Conservation (phyloP, 2,329 filamentous ascomycete genomes). For the Nectriaceae sp. region DNA sequence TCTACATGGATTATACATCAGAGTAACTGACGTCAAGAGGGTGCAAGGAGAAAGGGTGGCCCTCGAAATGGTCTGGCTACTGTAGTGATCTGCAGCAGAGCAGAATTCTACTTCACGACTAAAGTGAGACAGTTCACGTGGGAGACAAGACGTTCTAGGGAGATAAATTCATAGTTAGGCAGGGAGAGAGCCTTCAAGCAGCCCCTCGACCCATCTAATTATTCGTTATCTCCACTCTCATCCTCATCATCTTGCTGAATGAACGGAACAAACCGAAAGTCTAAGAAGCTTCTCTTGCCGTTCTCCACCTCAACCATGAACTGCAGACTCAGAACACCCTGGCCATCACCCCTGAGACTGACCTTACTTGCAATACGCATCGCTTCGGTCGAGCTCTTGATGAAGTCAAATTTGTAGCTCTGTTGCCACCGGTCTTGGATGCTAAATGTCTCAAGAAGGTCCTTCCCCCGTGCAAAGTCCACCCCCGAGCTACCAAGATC, state of each 20-base stretch:
- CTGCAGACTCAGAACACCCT: constrained; percentile 90
- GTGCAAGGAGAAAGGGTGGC: no score
- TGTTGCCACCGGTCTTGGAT: constrained; percentile 64
- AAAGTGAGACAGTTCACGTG: no score
- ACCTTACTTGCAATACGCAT: constrained; percentile 94
- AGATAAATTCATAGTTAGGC: no score
- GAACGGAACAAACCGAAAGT: constrained; percentile 80
- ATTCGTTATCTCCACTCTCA: constrained; percentile 19
- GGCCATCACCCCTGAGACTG: constrained; percentile 81
- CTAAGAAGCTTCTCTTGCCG: constrained; percentile 70
- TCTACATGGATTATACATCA: no score
- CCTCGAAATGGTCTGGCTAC: no score
- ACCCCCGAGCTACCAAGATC: constrained; percentile 65
- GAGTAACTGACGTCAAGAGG: no score
- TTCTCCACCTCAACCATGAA: constrained; percentile 92
- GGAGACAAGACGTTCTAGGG: no score
- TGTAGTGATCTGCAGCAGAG: no score
- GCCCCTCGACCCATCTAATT: no score
- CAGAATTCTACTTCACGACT: no score
- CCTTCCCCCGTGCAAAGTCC: constrained; percentile 64
- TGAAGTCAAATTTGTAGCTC: constrained; percentile 82
- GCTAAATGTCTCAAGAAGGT: constrained; percentile 74
- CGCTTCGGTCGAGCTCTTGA: constrained; percentile 85
- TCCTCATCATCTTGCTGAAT: constrained; percentile 55
- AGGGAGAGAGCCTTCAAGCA: no score